Conservation (phyloP, 495 filamentous ascomycete species). For the Aspergillus heteromorphus region DNA sequence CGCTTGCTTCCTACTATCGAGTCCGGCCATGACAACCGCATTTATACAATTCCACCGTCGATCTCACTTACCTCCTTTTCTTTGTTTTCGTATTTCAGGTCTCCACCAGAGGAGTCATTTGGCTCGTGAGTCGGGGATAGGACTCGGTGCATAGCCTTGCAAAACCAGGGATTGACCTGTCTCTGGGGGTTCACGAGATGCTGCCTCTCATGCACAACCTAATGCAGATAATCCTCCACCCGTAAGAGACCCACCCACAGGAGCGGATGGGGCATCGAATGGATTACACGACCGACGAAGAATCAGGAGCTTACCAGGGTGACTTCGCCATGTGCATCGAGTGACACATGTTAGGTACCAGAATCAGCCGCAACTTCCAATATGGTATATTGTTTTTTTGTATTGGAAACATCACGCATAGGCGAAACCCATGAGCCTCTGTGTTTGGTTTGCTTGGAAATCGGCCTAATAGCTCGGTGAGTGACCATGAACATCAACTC, state of each 20-base stretch:
- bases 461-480: neutral
- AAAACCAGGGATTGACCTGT: neutral
- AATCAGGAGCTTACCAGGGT: neutral
- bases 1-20: neutral
- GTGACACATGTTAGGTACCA: neutral
- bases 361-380: neutral
- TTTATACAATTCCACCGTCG: neutral
- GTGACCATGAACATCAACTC: neutral
- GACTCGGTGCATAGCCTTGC: neutral
- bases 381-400: neutral
- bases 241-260: neutral
- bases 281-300: neutral
- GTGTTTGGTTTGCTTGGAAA: neutral
- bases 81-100: neutral
- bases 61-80: neutral
- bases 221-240: neutral
- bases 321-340: neutral
- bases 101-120: neutral
- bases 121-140: neutral
- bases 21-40: neutral
- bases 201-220: neutral
- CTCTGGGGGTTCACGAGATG: neutral
- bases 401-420: neutral
- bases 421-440: neutral
- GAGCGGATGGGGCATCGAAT: neutral